These are phyloP conservation scores for Rhodotorula sp. DNA, from an alignment of 1,284 basidiomycete species.

Conservation along the genomic window DNA sequence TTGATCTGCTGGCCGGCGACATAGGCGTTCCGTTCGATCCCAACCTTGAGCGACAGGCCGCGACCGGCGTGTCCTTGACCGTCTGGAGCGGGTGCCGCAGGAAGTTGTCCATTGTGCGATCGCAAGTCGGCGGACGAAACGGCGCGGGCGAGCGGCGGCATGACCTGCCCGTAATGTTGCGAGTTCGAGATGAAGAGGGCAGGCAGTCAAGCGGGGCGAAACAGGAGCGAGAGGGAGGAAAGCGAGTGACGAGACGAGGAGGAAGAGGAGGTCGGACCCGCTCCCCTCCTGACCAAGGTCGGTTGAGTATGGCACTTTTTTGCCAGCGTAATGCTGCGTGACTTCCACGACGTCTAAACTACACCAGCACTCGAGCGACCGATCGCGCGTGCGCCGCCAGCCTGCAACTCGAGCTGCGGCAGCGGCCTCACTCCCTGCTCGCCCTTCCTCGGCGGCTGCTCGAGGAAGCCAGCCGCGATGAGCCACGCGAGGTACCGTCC, in stretches of 20 bases:
- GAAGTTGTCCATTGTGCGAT: not conserved
- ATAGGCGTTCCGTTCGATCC: conserved; percentile 3
- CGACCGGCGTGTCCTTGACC: not conserved
- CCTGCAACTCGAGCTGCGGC: conserved; percentile 28
- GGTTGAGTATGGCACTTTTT: not conserved
- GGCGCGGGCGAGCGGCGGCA: not conserved
- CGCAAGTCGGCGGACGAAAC: conserved; percentile 1
- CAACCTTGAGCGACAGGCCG: conserved; percentile 5
- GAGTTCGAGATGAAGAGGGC: too few relatives aligned
- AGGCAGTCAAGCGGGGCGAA: not conserved
- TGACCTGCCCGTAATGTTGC: too few relatives aligned
- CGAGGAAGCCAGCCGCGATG: conserved; percentile 79
- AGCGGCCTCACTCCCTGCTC: conserved; percentile 12
- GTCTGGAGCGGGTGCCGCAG: conserved; percentile 1
- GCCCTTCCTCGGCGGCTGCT: conserved; percentile 54
- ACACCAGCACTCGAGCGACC: conserved; percentile 22
- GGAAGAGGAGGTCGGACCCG: not conserved
- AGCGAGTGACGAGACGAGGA: not conserved
- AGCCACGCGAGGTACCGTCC: conserved; percentile 95
- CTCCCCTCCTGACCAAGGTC: not conserved
- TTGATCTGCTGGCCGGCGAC: conserved; percentile 36
- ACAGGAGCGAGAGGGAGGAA: too few relatives aligned
- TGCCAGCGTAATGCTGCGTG: not conserved
- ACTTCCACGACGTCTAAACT: not conserved
- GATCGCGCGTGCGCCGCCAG: conserved; percentile 32